A percentile compares a stretch with the other conserved stretches of the same genome.
These are phyloP conservation scores for Diutina neorugosa DNA, from an alignment of 1,139 yeast species.

Conservation along the genomic window DNA sequence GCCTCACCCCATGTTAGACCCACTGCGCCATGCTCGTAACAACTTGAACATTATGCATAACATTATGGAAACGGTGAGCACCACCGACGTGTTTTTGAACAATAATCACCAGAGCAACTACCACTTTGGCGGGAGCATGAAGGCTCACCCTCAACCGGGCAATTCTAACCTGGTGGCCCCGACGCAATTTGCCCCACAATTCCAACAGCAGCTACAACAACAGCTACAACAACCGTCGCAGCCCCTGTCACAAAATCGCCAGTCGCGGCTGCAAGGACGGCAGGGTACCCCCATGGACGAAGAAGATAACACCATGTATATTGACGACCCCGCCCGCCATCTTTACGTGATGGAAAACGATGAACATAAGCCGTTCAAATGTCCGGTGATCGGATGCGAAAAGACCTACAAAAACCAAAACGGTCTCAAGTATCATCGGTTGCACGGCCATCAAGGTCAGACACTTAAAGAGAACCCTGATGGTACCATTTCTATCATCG, in stretches of 20 bases:
- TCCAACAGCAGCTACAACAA: slow-evolving; percentile 6
- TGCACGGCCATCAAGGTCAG: slow-evolving; percentile 97
- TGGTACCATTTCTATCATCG: slow-evolving; percentile 85
- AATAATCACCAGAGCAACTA: slow-evolving; percentile 14
- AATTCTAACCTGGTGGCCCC: background rate
- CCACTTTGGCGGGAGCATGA: slow-evolving; percentile 9
- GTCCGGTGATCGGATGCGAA: slow-evolving; percentile 97
- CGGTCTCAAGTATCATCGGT: slow-evolving; percentile 88
- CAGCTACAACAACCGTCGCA: slow-evolving; percentile 9
- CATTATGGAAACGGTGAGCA: slow-evolving; percentile 65
- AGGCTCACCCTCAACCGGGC: slow-evolving; percentile 5
- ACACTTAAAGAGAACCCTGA: slow-evolving; percentile 83
- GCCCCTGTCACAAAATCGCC: slow-evolving; percentile 8
- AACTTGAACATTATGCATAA: slow-evolving; percentile 32
- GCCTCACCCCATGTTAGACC: slow-evolving; percentile 18
- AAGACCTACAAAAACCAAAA: slow-evolving; percentile 95
- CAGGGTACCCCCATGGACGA: slow-evolving; percentile 16
- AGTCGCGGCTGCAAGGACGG: slow-evolving; percentile 3
- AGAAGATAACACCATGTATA: slow-evolving; percentile 45
- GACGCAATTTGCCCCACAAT: background rate
- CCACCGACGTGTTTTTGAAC: slow-evolving; percentile 74
- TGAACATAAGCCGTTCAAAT: slow-evolving; percentile 89
- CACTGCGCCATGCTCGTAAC: slow-evolving; percentile 17
- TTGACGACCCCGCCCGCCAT: slow-evolving; percentile 90
- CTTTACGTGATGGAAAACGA: slow-evolving; percentile 85